Base-by-base conservation (phyloP, 176 grass and related monocot species). In the Aegilops tauschii region DNA sequence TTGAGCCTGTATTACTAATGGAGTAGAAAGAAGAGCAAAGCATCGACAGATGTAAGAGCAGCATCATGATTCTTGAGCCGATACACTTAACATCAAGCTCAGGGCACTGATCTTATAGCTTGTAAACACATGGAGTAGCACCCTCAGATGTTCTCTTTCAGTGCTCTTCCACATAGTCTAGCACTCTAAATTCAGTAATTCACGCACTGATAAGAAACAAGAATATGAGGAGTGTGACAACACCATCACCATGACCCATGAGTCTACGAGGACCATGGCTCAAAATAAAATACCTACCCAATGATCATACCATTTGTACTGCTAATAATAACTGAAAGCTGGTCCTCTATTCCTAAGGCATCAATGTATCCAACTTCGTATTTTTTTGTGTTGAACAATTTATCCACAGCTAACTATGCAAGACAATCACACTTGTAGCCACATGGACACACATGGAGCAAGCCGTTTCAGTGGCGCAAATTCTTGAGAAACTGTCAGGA, bases 401-500 rank as follows among this genome's bases (percentile, higher is more conserved):
- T 56, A 56, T 56, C 50, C 5, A 49, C 12, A 54, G 4, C 64
- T 52, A 86, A 62, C 11, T 4, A 54, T 42, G 8, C 37, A 44
- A 4, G 6, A 3, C 18, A 66, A 21, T 42, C 39, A 61, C 2
- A 44, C 18, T 61, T 18, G 58, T 36, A 31, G 20, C 5, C 2
- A 67, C 32, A 73, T n/a, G 23, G 32, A 31, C 54, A 73, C 27
- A 80, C 1, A 25, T 82, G 17, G 8, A 78, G 9, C 36, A 31
- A 45, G 49, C 12, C 31, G 3, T 14, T 65, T 78, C 63, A 25
- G 14, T 39, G 36, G 7, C 13, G 42, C 20, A 54, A 44, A 79
- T 72, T 73, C 52, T 36, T 25, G 4, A 68, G 49, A 86, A 86
- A 81, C 28, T 13, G 58, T 3, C 73, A 84, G 67, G 40, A 80